phyloP scores from a whole-genome alignment of 345 rosid genomes.

The Citrus unshiu region DNA sequence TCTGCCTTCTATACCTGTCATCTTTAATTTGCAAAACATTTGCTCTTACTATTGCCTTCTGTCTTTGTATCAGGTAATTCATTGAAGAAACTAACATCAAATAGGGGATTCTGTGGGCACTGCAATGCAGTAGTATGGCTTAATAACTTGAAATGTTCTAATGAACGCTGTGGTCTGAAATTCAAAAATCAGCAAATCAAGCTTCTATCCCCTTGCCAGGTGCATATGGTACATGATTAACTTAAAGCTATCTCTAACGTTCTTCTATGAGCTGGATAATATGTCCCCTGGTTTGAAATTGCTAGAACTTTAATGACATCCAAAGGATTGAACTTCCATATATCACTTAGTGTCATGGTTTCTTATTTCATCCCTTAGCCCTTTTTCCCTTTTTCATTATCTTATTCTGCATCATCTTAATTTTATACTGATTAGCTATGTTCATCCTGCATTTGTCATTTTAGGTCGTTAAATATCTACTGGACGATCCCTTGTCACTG shows the following conservation, averaged over 20 bases:
- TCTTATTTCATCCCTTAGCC: background rate
- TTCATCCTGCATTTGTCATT: background rate
- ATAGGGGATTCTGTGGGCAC: constrained; percentile 54
- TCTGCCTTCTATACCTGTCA: background rate
- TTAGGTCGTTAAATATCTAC: constrained; percentile 52
- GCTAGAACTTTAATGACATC: background rate
- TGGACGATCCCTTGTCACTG: constrained; percentile 26
- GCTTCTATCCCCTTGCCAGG: constrained; percentile 44
- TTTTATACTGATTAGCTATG: background rate
- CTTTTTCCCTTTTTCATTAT: background rate
- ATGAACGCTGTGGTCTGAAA: constrained; percentile 8
- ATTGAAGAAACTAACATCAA: constrained; percentile 39
- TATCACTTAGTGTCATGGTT: background rate
- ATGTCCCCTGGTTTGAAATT: background rate
- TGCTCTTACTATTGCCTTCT: background rate
- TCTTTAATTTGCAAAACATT: background rate
- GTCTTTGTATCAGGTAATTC: constrained; percentile 30
- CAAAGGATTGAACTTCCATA: background rate
- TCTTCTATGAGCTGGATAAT: background rate
- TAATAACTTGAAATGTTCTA: constrained; percentile 39
- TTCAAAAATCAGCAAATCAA: constrained; percentile 21
- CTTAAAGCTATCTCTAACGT: background rate
- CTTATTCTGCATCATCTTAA: background rate
- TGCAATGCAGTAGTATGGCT: constrained; percentile 65
- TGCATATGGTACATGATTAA: constrained; percentile 8